phyloP scores from a whole-genome alignment of 75 land plant genomes.

The Isoetes taiwanensis region DNA sequence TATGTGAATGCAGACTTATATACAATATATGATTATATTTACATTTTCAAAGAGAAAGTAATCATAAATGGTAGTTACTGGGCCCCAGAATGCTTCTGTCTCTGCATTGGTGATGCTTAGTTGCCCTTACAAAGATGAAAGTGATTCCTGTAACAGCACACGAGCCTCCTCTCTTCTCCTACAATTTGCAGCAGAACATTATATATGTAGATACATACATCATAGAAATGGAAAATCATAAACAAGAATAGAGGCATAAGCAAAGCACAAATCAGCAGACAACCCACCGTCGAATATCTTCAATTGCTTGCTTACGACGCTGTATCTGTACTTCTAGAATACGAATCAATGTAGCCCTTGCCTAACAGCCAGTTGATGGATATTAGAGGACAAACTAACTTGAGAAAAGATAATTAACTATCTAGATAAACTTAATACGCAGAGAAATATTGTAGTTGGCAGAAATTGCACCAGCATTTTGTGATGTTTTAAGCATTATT shows the following conservation, averaged over 20 bases:
- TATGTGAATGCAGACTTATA: no score
- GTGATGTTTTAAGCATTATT: no score
- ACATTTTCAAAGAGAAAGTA: no score
- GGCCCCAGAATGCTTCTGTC: no score
- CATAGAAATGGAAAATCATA: neutral
- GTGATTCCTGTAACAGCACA: constrained; percentile 51
- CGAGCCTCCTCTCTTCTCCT: constrained; percentile 85
- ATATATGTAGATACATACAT: neutral
- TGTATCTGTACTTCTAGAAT: constrained; percentile 70
- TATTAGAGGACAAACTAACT: neutral
- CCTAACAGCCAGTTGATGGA: constrained; percentile 25
- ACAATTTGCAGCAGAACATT: constrained; percentile 4
- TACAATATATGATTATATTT: no score
- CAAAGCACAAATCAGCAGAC: neutral
- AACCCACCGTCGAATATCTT: constrained; percentile 61
- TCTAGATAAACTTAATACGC: no score
- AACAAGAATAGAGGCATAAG: neutral
- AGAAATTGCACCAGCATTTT: no score
- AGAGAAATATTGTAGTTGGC: no score
- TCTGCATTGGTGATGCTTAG: no score
- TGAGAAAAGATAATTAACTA: no score
- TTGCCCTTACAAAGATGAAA: no score
- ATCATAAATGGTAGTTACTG: no score
- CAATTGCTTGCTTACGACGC: constrained; percentile 77
- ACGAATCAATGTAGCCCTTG: constrained; percentile 87